Conservation (phyloP, 2,329 filamentous ascomycete genomes). For the Colletotrichum orchidophilum region DNA sequence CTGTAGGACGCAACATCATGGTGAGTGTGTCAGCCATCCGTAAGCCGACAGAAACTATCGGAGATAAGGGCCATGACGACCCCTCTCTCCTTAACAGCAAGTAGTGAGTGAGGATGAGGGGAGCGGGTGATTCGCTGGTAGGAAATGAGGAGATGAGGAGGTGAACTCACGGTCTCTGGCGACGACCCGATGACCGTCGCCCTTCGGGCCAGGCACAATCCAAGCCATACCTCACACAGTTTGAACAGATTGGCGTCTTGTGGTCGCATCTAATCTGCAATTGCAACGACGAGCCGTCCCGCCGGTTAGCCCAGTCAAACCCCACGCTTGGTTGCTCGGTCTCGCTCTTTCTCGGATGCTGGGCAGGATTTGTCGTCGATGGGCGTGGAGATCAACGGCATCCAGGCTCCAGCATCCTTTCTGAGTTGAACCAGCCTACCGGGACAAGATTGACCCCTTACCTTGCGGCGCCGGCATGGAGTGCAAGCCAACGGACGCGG, state of each 20-base stretch:
- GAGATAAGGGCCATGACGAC: background rate
- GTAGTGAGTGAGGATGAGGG: background rate
- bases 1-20: background rate
- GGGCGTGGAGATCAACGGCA: background rate
- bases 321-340: background rate
- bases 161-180: constrained; percentile 28
- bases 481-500: constrained; percentile 32
- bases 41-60: background rate
- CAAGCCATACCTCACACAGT: constrained; percentile 29
- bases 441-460: constrained; percentile 7
- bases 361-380: background rate
- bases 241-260: constrained; percentile 27
- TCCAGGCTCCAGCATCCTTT: background rate
- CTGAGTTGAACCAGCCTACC: background rate
- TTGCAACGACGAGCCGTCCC: constrained; percentile 19
- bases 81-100: too few species aligned
- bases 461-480: constrained; percentile 33
- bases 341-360: background rate
- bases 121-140: background rate
- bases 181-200: constrained; percentile 29
- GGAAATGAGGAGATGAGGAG: background rate
- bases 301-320: constrained; percentile 13
- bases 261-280: constrained; percentile 30
- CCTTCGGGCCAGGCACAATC: constrained; percentile 30
- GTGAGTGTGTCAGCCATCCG: background rate